Conservation (phyloP, 2,329 filamentous ascomycete species). For the Purpureocillium lavendulum region DNA sequence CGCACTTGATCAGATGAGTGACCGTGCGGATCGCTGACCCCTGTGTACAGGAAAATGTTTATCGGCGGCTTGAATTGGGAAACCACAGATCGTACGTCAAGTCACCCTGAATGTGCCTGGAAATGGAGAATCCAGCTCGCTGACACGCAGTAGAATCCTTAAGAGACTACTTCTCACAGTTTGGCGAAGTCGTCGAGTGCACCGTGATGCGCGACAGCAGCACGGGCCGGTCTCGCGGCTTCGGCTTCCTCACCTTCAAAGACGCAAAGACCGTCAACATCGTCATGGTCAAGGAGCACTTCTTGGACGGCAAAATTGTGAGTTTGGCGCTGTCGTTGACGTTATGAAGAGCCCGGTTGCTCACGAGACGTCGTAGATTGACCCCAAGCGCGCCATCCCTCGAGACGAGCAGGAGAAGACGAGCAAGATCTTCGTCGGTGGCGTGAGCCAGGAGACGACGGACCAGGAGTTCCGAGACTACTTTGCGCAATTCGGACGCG, state of each 20-base stretch:
- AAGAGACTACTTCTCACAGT: constrained; percentile 94
- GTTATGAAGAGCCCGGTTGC: neutral
- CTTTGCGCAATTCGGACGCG: constrained; percentile 92
- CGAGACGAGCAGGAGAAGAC: constrained; percentile 97
- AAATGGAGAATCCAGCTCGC: neutral
- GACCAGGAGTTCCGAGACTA: constrained; percentile 95
- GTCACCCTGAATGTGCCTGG: neutral
- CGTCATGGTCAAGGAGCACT: constrained; percentile 99
- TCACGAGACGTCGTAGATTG: constrained; percentile 55
- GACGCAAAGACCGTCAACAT: constrained; percentile 97
- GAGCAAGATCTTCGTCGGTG: constrained; percentile 96
- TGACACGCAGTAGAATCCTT: constrained; percentile 66
- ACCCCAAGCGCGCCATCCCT: constrained; percentile 94
- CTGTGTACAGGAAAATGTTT: constrained; percentile 82
- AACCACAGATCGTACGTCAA: constrained; percentile 83
- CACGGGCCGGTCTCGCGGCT: constrained; percentile 87
- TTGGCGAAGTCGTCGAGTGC: constrained; percentile 93
- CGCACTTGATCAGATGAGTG: neutral
- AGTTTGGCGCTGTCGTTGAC: constrained; percentile 22
- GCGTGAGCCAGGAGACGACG: constrained; percentile 93
- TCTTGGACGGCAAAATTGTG: constrained; percentile 96
- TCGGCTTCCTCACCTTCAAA: constrained; percentile 96
- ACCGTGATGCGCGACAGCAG: constrained; percentile 98
- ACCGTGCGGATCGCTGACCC: constrained; percentile 2
- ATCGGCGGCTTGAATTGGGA: constrained; percentile 99